Percentiles rank a stretch among this genome's conserved stretches.
Evolutionary conservation across 2,329 filamentous ascomycete species (phyloP).

Genomic region (Colletotrichum destructivum): DNA sequence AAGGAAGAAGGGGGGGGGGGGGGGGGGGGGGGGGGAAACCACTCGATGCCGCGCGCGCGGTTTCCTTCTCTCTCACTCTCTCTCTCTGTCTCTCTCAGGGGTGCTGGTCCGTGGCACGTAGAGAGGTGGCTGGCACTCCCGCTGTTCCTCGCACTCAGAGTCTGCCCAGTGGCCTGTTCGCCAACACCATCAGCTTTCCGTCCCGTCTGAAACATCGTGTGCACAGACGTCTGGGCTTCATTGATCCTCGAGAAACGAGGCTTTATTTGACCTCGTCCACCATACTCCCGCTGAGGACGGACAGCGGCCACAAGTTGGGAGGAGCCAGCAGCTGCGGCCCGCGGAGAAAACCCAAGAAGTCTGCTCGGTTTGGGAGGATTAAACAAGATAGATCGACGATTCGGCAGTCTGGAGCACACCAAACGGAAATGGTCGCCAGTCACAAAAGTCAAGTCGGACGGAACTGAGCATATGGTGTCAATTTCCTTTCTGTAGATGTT

Average conservation of each 20-base stretch:
- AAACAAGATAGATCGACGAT: background rate
- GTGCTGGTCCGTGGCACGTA: background rate
- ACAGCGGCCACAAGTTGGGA: background rate
- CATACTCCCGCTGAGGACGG: no score
- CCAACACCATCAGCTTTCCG: background rate
- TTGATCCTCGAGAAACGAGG: background rate
- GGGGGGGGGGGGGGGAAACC: no score
- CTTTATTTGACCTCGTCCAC: background rate
- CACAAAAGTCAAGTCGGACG: background rate
- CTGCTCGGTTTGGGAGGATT: background rate
- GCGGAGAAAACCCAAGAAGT: no score
- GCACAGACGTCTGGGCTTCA: background rate
- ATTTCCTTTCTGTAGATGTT: conserved; percentile 15
- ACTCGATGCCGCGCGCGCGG: background rate
- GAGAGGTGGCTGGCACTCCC: background rate
- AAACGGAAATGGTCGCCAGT: no score
- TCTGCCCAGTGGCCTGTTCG: conserved; percentile 34
- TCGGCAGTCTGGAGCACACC: background rate
- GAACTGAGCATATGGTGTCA: conserved; percentile 10
- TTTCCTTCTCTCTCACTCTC: no score
- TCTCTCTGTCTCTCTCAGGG: background rate
- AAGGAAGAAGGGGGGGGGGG: no score
- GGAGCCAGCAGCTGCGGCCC: background rate
- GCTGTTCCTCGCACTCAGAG: background rate
- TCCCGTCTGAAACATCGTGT: conserved; percentile 18